Conservation (phyloP, 148 eudicot genomes). For the Polygonum maritimum region DNA sequence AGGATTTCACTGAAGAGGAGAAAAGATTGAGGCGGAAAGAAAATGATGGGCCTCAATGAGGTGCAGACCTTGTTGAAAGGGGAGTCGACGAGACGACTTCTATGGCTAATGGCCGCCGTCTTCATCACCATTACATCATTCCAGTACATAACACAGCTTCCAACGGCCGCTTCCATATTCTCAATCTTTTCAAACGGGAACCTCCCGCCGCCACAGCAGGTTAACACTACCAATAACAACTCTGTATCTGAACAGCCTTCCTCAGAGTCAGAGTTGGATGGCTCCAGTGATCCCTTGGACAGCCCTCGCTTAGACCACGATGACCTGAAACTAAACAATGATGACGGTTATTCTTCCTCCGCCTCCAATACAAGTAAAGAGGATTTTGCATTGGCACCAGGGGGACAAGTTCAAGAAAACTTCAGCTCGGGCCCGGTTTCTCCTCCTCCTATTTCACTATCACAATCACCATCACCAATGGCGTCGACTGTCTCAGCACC, state of each 20-base stretch:
- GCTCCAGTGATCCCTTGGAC: not conserved
- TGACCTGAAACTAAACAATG: not conserved
- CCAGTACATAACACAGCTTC: constrained; percentile 3
- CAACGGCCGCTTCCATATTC: not conserved
- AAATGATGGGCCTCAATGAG: constrained; percentile 3
- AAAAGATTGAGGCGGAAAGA: not conserved
- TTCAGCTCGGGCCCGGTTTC: not conserved
- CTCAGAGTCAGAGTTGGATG: not conserved
- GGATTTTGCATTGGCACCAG: not conserved
- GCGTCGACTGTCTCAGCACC: not conserved
- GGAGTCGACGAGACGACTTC: constrained; percentile 3
- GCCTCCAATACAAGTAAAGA: not conserved
- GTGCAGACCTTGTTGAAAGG: constrained; percentile 5
- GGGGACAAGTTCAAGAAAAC: not conserved
- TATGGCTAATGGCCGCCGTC: constrained; percentile 6
- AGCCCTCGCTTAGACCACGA: not conserved
- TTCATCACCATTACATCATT: not conserved
- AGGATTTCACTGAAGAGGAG: not conserved
- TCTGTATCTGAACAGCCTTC: not conserved
- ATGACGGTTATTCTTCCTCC: not conserved
- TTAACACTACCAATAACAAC: not conserved
- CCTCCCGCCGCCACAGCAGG: not conserved
- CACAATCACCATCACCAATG: not conserved
- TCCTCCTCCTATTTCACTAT: not conserved
- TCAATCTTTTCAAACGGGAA: not conserved